Percentiles rank a stretch among this genome's conserved stretches.
Conservation (phyloP, 2,329 filamentous ascomycete genomes). For the Fusarium incarnatum region DNA sequence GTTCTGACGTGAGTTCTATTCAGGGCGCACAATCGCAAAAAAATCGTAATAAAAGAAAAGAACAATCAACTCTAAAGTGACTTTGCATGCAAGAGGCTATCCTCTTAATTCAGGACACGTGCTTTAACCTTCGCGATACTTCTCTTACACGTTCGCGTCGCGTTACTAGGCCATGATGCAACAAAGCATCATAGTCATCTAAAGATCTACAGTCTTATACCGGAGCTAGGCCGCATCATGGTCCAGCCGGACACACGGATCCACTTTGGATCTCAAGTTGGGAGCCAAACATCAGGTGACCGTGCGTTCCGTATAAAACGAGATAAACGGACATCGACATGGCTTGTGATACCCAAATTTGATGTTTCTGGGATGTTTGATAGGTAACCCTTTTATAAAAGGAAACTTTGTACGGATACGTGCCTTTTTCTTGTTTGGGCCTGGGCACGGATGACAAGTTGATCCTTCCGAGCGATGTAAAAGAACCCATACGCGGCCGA, state of each 20-base stretch:
- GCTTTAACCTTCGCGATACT: slow-evolving; percentile 15
- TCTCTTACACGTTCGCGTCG: slow-evolving; percentile 34
- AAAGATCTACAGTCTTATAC: not conserved
- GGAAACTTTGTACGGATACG: not conserved
- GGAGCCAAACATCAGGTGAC: slow-evolving; percentile 28
- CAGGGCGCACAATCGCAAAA: not conserved
- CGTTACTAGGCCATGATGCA: slow-evolving; percentile 6
- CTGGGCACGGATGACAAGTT: slow-evolving; percentile 15
- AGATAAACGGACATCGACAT: slow-evolving; percentile 13
- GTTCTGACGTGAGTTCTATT: not conserved
- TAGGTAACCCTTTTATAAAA: not conserved
- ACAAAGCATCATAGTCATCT: slow-evolving; percentile 1
- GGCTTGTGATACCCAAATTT: slow-evolving; percentile 6
- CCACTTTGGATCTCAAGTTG: slow-evolving; percentile 22
- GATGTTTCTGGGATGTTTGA: not conserved
- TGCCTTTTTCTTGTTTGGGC: slow-evolving; percentile 1
- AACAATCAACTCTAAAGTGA: not conserved
- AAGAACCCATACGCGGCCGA: slow-evolving; percentile 30
- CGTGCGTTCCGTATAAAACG: slow-evolving; percentile 13
- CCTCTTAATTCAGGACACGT: slow-evolving; percentile 5
- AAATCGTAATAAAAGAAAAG: not conserved
- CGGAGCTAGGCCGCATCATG: slow-evolving; percentile 27
- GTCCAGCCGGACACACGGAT: slow-evolving; percentile 13
- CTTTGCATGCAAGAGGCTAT: not conserved
- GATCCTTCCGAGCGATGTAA: slow-evolving; percentile 31